These are phyloP conservation scores for Talinum fruticosum DNA, from an alignment of 148 eudicot genomes.

Conservation along the genomic window DNA sequence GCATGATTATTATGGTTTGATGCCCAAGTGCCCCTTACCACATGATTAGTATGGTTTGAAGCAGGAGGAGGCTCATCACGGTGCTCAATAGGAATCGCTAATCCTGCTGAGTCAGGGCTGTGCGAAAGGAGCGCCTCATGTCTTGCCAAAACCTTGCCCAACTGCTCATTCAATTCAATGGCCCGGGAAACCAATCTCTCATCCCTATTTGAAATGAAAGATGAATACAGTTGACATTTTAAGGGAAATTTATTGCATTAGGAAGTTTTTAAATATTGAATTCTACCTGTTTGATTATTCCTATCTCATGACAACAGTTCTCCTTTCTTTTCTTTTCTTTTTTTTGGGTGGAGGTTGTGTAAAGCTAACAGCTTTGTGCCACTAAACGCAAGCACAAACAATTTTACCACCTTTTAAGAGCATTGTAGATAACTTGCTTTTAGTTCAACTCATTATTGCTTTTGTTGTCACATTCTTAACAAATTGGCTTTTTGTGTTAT, in stretches of 20 bases:
- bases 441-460: not conserved
- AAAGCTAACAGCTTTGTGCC: not conserved
- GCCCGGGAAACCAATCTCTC: slow-evolving; percentile 75
- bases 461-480: not conserved
- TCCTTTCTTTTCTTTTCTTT: not conserved
- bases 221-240: not conserved
- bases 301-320: not conserved
- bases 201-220: slow-evolving; percentile 42
- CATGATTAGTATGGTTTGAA: slow-evolving; percentile 26
- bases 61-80: slow-evolving; percentile 42
- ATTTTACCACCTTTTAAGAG: too few relatives aligned
- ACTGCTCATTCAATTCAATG: slow-evolving; percentile 81
- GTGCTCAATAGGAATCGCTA: slow-evolving; percentile 16
- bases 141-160: slow-evolving; percentile 57
- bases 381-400: not conserved
- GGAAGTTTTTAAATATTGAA: not conserved
- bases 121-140: slow-evolving; percentile 60
- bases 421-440: not conserved
- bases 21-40: slow-evolving; percentile 12
- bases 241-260: not conserved
- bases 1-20: slow-evolving; percentile 27
- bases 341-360: not conserved
- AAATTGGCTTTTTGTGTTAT: not conserved
- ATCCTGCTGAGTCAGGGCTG: slow-evolving; percentile 26
- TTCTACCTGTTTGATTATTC: not conserved